Evolutionary conservation across 2,329 filamentous ascomycete genomes (phyloP).

Genomic region (Claviceps paspali): DNA sequence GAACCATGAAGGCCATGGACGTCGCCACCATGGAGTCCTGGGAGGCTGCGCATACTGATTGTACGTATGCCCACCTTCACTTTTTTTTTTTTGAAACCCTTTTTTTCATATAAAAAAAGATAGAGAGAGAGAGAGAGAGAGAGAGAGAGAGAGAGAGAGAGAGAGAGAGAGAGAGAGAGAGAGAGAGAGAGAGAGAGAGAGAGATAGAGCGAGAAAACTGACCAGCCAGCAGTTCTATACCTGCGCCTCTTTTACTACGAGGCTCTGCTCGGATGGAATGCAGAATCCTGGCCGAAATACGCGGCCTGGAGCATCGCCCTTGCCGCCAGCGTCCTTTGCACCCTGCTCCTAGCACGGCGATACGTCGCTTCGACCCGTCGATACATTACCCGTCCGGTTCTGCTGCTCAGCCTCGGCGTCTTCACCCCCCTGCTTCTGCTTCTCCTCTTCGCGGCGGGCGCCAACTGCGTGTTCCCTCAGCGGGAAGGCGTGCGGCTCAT

Average conservation of each 20-base stretch:
- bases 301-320: neutral
- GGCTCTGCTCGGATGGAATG: slow-evolving; percentile 5
- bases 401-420: neutral
- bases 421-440: slow-evolving; percentile 3
- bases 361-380: neutral
- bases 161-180: neutral
- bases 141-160: neutral
- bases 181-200: neutral
- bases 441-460: slow-evolving; percentile 6
- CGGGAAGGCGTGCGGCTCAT: slow-evolving; percentile 4
- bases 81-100: no score
- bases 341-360: neutral
- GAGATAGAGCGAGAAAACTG: no score
- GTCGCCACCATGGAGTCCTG: neutral
- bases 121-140: neutral
- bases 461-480: slow-evolving; percentile 4
- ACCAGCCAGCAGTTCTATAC: slow-evolving; percentile 3
- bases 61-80: no score
- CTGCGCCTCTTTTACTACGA: slow-evolving; percentile 7
- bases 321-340: neutral
- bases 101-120: neutral
- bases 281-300: slow-evolving; percentile 5
- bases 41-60: neutral
- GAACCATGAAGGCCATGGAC: slow-evolving; percentile 1
- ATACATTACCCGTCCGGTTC: neutral